Base-by-base conservation (phyloP, 371 early-diverging fungal species). In the Parasitella parasitica region DNA sequence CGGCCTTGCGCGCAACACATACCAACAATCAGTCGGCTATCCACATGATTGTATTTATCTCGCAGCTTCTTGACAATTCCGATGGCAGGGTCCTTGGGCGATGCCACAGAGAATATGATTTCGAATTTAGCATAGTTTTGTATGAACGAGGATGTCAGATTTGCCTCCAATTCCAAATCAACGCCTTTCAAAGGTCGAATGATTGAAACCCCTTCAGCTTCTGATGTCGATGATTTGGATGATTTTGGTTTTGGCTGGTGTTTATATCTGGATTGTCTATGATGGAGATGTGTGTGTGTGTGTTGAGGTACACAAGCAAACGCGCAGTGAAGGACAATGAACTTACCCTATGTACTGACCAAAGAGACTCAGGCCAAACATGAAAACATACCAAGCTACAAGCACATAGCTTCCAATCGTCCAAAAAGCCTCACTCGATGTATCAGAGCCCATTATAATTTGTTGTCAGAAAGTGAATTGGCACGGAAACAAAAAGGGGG, bases 181-280 rank as follows among this genome's bases (percentile, higher is more conserved):
- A 94, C 64, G 1, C 98, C 98, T 66, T 94, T 95, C 5, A 97
- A 75, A 4, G 98, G 98, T 9, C 97, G 85, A 60, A 97, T 79
- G 54, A 97, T 91, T 2, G 97, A 82, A 26, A 91, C 91, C 9
- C 87, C 88, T 4, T 90, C 88, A 13, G 73, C 82, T 46, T 78
- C 69, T 20, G 72, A 58, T n/a, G 62, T 59, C 37, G 71, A 63
- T 43, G 78, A 59, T 53, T 77, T 67, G 6, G 85, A 78, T 0
- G 86, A 84, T 35, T 64, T 55, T 8, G 85, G 80, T 51, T 67
- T 75, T 28, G 72, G 80, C 39, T 78, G 75, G 7, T 54, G 57
- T 28, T 70, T 71, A 54, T 86, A 85, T 50, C 88, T 69, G 28
- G 71, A 69, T 53, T 86, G 83, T 39, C 88, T 85, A 64, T 27